A percentile compares a stretch with the other conserved stretches of the same genome.
These are phyloP conservation scores for Trichoderma virens DNA, from an alignment of 495 filamentous ascomycete species.

Conservation along the genomic window DNA sequence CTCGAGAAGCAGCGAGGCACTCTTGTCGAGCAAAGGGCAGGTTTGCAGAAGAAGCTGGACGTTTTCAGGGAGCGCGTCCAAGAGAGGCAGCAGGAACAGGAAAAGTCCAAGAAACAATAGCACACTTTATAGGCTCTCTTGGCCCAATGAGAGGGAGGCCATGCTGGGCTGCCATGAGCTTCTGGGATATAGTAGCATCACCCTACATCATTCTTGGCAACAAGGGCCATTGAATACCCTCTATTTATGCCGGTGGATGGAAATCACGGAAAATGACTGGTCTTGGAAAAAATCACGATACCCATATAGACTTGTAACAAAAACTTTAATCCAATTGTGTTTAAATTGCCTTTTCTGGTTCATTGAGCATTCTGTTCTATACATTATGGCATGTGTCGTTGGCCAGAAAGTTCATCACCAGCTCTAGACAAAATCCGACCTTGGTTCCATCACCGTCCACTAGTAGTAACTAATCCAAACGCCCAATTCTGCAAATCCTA, in stretches of 20 bases:
- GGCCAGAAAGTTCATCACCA: neutral
- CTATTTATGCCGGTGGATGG: too few relatives aligned
- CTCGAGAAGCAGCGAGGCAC: slow-evolving; percentile 27
- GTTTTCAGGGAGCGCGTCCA: slow-evolving; percentile 19
- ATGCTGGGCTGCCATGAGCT: too few relatives aligned
- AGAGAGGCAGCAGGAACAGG: slow-evolving; percentile 20
- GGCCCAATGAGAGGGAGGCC: too few relatives aligned
- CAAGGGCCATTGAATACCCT: too few relatives aligned
- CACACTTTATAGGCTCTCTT: neutral
- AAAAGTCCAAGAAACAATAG: neutral
- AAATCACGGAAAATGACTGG: neutral
- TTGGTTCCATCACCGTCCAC: neutral
- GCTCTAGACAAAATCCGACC: neutral
- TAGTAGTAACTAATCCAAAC: neutral
- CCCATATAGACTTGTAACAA: neutral
- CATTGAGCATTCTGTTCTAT: neutral
- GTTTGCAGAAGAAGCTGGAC: slow-evolving; percentile 31
- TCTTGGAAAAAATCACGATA: neutral
- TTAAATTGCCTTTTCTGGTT: neutral
- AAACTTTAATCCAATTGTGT: too few relatives aligned
- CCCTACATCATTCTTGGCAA: too few relatives aligned
- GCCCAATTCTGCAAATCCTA: neutral
- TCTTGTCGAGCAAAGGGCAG: slow-evolving; percentile 23
- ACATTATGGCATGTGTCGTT: neutral
- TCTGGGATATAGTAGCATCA: too few relatives aligned